A percentile compares a stretch with the other conserved stretches of the same genome.
Evolutionary conservation across 78 protist species (phyloP).

Genomic region (Corallochytrium limacisporum): DNA sequence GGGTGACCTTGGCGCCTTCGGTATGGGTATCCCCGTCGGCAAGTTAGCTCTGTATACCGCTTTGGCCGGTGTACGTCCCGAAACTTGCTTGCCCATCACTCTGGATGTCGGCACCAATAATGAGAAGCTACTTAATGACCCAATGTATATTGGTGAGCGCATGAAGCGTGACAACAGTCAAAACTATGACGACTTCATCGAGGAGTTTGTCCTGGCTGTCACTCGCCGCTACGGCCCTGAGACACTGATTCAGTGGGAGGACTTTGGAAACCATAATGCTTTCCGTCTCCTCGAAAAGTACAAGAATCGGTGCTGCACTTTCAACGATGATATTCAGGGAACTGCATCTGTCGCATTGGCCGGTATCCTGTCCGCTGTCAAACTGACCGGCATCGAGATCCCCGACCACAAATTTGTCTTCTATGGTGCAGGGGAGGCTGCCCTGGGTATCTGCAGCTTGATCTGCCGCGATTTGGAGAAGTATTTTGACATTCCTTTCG

Average conservation of each 20-base stretch:
- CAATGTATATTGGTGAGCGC: constrained; percentile 84
- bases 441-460: constrained; percentile 50
- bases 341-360: constrained; percentile 41
- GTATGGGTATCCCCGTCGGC: constrained; percentile 64
- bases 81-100: constrained; percentile 74
- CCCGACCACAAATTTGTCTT: not conserved
- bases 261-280: constrained; percentile 54
- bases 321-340: constrained; percentile 89
- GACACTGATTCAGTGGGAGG: constrained; percentile 78
- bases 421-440: constrained; percentile 13
- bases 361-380: constrained; percentile 60
- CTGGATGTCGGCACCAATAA: constrained; percentile 93
- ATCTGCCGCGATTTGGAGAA: constrained; percentile 22
- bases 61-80: constrained; percentile 39
- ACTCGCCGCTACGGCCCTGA: constrained; percentile 15
- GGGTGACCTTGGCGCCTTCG: constrained; percentile 66
- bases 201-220: constrained; percentile 64
- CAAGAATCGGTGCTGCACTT: constrained; percentile 39
- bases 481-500: constrained; percentile 9
- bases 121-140: constrained; percentile 46
- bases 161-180: too few species aligned
- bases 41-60: constrained; percentile 78
- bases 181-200: constrained; percentile 58
- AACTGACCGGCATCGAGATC: constrained; percentile 56
- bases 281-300: constrained; percentile 61